phyloP scores from a whole-genome alignment of 192 early-diverging fungal genomes.

The Coemansia sp. region DNA sequence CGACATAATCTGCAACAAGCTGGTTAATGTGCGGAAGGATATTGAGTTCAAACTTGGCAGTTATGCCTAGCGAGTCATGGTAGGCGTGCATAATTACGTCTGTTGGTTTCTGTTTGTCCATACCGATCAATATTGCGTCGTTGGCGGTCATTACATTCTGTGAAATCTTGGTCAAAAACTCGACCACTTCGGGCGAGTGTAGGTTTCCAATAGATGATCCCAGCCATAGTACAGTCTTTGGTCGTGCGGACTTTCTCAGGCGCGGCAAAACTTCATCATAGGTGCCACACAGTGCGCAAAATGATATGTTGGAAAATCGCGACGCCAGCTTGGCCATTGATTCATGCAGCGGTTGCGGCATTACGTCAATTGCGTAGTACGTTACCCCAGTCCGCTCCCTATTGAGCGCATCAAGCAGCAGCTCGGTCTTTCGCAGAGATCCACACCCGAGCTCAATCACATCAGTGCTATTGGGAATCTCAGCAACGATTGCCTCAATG shows the following conservation, averaged over 20 bases:
- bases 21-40: slow-evolving; percentile 74
- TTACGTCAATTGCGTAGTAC: slow-evolving; percentile 91
- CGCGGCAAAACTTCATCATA: slow-evolving; percentile 80
- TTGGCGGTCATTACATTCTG: slow-evolving; percentile 61
- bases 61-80: slow-evolving; percentile 77
- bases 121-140: slow-evolving; percentile 80
- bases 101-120: slow-evolving; percentile 78
- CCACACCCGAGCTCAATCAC: slow-evolving; percentile 90
- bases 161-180: slow-evolving; percentile 62
- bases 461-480: slow-evolving; percentile 66
- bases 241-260: slow-evolving; percentile 55
- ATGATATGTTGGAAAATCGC: slow-evolving; percentile 64
- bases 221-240: slow-evolving; percentile 83
- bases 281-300: slow-evolving; percentile 81
- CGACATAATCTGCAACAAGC: slow-evolving; percentile 57
- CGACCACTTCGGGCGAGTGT: slow-evolving; percentile 61
- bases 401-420: slow-evolving; percentile 76
- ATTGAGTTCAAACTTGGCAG: slow-evolving; percentile 82
- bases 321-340: slow-evolving; percentile 68
- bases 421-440: slow-evolving; percentile 83
- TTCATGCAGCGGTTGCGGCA: slow-evolving; percentile 70
- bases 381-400: slow-evolving; percentile 60
- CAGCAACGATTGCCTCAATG: slow-evolving; percentile 60
- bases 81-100: slow-evolving; percentile 74
- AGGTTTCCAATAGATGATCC: slow-evolving; percentile 89